Percentiles rank a stretch among this genome's conserved stretches.
Conservation (phyloP, 2,329 filamentous ascomycete genomes). For the Apiospora sp. region DNA sequence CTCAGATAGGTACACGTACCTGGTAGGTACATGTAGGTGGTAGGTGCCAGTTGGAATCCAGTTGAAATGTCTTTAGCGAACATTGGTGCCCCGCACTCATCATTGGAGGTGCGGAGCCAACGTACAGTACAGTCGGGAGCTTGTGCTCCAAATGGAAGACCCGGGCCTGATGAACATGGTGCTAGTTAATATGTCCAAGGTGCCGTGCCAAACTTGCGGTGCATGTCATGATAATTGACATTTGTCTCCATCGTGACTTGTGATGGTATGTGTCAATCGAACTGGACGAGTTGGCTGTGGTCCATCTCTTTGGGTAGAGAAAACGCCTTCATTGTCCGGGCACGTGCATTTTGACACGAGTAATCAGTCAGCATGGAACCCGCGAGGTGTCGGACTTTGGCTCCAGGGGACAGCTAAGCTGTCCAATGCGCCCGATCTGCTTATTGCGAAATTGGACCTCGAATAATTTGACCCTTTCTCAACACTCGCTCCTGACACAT, state of each 20-base stretch:
- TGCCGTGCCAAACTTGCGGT: neutral
- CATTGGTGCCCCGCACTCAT: neutral
- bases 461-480: neutral
- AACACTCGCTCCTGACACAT: neutral
- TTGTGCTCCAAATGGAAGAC: neutral
- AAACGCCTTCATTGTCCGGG: neutral
- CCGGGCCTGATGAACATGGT: neutral
- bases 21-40: too few species aligned
- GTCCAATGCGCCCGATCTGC: slow-evolving; percentile 1
- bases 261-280: neutral
- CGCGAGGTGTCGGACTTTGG: slow-evolving; percentile 5
- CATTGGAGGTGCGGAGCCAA: neutral
- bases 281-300: neutral
- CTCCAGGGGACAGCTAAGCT: neutral
- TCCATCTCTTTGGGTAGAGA: neutral
- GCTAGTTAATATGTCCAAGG: neutral
- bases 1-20: neutral
- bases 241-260: neutral
- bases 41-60: neutral
- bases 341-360: neutral
- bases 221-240: neutral
- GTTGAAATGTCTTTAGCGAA: neutral
- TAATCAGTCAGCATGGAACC: neutral
- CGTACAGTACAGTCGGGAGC: neutral
- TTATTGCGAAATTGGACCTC: slow-evolving; percentile 2